These are phyloP conservation scores for Xylaria bambusicola DNA, from an alignment of 495 filamentous ascomycete species.

Conservation along the genomic window DNA sequence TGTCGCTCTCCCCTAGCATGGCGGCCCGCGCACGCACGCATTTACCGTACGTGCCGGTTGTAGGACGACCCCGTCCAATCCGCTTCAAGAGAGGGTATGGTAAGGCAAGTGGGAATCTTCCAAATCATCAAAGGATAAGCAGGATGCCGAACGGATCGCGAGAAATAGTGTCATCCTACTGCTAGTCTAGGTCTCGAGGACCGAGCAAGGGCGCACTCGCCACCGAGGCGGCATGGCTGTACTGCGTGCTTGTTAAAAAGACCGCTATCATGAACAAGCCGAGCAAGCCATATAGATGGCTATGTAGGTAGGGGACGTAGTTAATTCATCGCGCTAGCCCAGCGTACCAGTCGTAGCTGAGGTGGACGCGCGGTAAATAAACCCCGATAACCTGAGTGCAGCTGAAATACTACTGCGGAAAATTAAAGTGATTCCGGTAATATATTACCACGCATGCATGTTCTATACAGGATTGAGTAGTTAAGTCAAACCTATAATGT, in stretches of 20 bases:
- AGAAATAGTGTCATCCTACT: neutral
- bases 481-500: no score
- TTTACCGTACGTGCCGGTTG: neutral
- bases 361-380: constrained; percentile 7
- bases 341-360: constrained; percentile 14
- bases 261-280: no score
- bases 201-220: constrained; percentile 1
- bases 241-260: no score
- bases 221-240: neutral
- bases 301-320: no score
- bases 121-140: constrained; percentile 13
- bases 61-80: neutral
- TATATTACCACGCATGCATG: constrained; percentile 1
- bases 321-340: constrained; percentile 9
- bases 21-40: constrained; percentile 1
- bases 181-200: neutral
- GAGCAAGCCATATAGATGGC: no score
- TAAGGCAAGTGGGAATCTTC: constrained; percentile 4
- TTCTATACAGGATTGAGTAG: constrained; percentile 6
- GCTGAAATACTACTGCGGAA: constrained; percentile 22
- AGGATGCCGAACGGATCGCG: constrained; percentile 11
- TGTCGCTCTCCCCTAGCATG: constrained; percentile 5
- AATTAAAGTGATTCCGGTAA: constrained; percentile 11
- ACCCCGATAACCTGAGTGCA: constrained; percentile 1
- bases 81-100: neutral